phyloP scores from a whole-genome alignment of 2,329 filamentous ascomycete genomes.

The Beauveria rudraprayagi region DNA sequence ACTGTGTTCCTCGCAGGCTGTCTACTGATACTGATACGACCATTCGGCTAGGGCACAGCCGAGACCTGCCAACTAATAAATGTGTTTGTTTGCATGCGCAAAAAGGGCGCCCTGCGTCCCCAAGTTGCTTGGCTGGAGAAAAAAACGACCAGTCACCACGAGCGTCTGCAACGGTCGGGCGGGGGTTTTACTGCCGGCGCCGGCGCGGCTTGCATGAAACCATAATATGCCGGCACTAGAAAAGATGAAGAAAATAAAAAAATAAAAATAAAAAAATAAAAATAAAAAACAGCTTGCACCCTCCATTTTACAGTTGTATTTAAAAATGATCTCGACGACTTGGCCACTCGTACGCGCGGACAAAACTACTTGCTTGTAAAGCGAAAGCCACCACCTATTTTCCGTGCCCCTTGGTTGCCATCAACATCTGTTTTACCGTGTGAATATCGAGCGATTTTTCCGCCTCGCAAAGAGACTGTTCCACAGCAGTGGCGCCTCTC shows the following conservation, averaged over 20 bases:
- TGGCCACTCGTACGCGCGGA: neutral
- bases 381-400: constrained; percentile 1
- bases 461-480: constrained; percentile 26
- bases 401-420: constrained; percentile 23
- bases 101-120: neutral
- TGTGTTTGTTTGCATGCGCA: neutral
- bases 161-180: neutral
- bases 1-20: neutral
- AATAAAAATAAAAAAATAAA: too few species aligned
- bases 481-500: constrained; percentile 26
- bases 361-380: neutral
- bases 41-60: neutral
- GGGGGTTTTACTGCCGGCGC: neutral
- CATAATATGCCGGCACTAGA: neutral
- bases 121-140: neutral
- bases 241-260: too few species aligned
- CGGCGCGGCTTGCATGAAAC: neutral
- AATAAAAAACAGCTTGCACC: too few species aligned
- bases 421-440: constrained; percentile 24
- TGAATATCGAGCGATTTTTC: constrained; percentile 22
- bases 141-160: neutral
- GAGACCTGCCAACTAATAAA: neutral
- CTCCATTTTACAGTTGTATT: too few species aligned
- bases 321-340: too few species aligned
- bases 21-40: neutral